Conservation (phyloP, 2,329 filamentous ascomycete species). For the Botrytis fabae region DNA sequence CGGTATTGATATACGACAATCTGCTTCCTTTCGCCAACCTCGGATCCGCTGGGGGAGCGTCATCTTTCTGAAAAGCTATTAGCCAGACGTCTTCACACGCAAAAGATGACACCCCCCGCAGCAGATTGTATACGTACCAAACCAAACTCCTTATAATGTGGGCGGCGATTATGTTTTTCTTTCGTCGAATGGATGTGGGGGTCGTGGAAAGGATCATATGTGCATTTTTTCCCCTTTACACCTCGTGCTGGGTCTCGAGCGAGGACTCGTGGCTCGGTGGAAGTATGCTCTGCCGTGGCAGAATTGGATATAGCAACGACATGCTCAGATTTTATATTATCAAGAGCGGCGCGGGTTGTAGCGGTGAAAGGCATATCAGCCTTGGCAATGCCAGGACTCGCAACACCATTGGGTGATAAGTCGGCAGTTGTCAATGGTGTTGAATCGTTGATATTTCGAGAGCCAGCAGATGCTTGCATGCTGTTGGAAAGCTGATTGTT, state of each 20-base stretch:
- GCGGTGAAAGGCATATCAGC: slow-evolving; percentile 40
- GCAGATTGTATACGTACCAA: slow-evolving; percentile 57
- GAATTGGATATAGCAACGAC: slow-evolving; percentile 38
- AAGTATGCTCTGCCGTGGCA: slow-evolving; percentile 29
- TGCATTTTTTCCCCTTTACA: slow-evolving; percentile 58
- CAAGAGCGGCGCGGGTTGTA: slow-evolving; percentile 38
- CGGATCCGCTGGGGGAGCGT: slow-evolving; percentile 77
- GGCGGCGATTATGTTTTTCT: slow-evolving; percentile 58
- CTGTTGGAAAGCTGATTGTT: slow-evolving; percentile 32
- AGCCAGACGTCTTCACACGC: slow-evolving; percentile 53
- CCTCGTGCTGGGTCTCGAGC: slow-evolving; percentile 58
- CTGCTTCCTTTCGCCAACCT: slow-evolving; percentile 70
- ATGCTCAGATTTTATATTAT: slow-evolving; percentile 29
- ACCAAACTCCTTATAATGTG: slow-evolving; percentile 63
- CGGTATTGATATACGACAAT: slow-evolving; percentile 66
- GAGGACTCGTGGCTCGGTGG: slow-evolving; percentile 43
- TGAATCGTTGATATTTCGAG: slow-evolving; percentile 48
- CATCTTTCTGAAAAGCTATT: slow-evolving; percentile 72
- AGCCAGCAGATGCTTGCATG: slow-evolving; percentile 33
- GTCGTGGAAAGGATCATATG: slow-evolving; percentile 54
- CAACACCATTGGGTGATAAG: slow-evolving; percentile 60
- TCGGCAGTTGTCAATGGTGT: slow-evolving; percentile 68
- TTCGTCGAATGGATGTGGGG: slow-evolving; percentile 46
- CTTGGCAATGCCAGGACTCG: slow-evolving; percentile 51
- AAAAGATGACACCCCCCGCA: slow-evolving; percentile 62